Percentiles rank a stretch among this genome's conserved stretches.
These are phyloP conservation scores for Candida ortonii DNA, from an alignment of 805 yeast species.

Conservation along the genomic window DNA sequence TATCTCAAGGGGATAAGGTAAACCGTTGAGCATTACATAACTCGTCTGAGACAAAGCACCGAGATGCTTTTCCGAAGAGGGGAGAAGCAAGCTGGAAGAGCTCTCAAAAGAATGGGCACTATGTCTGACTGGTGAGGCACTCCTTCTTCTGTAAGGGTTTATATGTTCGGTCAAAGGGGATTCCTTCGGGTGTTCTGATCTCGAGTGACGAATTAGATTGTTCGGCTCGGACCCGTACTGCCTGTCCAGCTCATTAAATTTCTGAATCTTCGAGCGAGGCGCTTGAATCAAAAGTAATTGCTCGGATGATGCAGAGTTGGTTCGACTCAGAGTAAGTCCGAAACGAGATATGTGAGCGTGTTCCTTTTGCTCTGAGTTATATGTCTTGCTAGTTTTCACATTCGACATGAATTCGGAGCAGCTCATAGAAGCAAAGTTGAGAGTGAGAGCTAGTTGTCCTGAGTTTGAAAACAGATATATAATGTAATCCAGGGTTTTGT, in stretches of 20 bases:
- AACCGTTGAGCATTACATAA: conserved; percentile 25
- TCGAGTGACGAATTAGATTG: background rate
- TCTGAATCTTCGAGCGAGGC: conserved; percentile 1
- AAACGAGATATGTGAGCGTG: too few species aligned
- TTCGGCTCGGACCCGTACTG: conserved; percentile 5
- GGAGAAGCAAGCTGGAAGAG: conserved; percentile 2
- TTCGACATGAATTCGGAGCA: too few species aligned
- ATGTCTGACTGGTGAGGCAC: conserved; percentile 8
- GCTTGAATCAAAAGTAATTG: background rate
- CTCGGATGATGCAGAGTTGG: conserved; percentile 4
- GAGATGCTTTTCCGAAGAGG: conserved; percentile 7
- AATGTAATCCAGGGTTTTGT: too few species aligned
- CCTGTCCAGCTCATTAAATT: background rate
- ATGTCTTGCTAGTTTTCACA: too few species aligned
- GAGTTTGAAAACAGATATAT: too few species aligned
- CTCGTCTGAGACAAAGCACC: conserved; percentile 9
- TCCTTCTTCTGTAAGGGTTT: conserved; percentile 3
- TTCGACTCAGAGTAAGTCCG: too few species aligned
- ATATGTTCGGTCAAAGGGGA: conserved; percentile 2
- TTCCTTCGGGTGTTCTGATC: conserved; percentile 1
- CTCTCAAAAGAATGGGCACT: conserved; percentile 9
- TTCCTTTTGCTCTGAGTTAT: too few species aligned
- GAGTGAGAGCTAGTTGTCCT: too few species aligned
- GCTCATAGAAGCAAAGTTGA: too few species aligned
- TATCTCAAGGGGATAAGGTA: conserved; percentile 30